Evolutionary conservation across 768 basidiomycete species (phyloP).

Genomic region (Kwoniella bestiolae): DNA sequence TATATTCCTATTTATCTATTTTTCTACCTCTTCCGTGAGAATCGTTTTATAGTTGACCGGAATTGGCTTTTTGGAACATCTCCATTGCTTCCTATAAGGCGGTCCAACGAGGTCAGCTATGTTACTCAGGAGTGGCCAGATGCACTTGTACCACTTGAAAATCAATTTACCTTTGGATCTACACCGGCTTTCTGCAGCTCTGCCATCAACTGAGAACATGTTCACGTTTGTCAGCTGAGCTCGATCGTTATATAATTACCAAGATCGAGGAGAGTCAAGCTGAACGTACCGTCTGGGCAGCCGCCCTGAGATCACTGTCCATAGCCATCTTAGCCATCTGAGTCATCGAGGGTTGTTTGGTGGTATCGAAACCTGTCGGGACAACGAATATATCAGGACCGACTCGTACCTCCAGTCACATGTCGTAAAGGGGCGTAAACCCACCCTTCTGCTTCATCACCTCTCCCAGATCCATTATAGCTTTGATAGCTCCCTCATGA

Average conservation of each 20-base stretch:
- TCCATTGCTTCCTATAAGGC: slow-evolving; percentile 24
- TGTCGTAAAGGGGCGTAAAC: slow-evolving; percentile 6
- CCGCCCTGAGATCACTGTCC: slow-evolving; percentile 47
- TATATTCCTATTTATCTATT: background rate
- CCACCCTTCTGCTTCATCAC: slow-evolving; percentile 48
- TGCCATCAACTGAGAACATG: slow-evolving; percentile 31
- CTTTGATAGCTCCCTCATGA: slow-evolving; percentile 44
- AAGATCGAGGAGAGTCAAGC: background rate
- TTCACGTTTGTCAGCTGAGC: background rate
- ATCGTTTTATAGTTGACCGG: slow-evolving; percentile 7
- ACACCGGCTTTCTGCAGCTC: slow-evolving; percentile 49
- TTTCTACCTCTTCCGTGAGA: background rate
- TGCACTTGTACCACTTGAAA: background rate
- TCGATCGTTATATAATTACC: background rate
- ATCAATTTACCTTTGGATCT: slow-evolving; percentile 36
- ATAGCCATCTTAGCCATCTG: slow-evolving; percentile 47
- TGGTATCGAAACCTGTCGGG: slow-evolving; percentile 44
- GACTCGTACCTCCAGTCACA: background rate
- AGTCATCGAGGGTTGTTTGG: slow-evolving; percentile 39
- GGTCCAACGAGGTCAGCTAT: too few species aligned
- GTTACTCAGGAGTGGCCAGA: background rate
- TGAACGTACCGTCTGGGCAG: slow-evolving; percentile 37
- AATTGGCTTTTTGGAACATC: slow-evolving; percentile 30
- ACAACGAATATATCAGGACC: background rate
- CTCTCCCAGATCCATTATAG: slow-evolving; percentile 40